Percentiles rank a stretch among this genome's conserved stretches.
Evolutionary conservation across 768 basidiomycete genomes (phyloP).

Genomic region (Lactarius sp.): DNA sequence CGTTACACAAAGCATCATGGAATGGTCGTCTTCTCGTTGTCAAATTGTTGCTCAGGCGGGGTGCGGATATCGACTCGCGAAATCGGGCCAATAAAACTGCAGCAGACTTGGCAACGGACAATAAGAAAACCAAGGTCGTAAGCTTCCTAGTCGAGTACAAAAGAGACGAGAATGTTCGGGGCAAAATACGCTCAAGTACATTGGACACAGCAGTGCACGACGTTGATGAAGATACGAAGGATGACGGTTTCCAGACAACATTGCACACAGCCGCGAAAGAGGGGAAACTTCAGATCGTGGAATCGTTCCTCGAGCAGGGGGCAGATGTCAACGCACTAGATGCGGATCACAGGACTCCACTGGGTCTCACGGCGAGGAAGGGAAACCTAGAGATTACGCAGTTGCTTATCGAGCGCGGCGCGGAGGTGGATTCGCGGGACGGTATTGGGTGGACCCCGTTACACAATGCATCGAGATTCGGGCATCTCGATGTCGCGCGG

Average conservation of each 20-base stretch:
- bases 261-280: slow-evolving; percentile 2
- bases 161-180: not conserved
- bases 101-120: not conserved
- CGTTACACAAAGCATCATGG: not conserved
- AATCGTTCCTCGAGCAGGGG: not conserved
- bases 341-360: not conserved
- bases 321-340: not conserved
- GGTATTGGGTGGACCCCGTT: not conserved
- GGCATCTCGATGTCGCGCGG: not conserved
- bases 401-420: not conserved
- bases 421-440: not conserved
- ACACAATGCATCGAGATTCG: not conserved
- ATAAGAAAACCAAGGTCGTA: not conserved
- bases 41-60: not conserved
- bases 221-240: not conserved
- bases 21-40: not conserved
- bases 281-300: not conserved
- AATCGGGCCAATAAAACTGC: not conserved
- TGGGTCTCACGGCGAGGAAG: not conserved
- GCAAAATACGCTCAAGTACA: not conserved
- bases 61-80: not conserved
- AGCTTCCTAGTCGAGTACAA: not conserved
- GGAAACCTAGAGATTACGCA: not conserved
- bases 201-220: not conserved
- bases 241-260: not conserved